Conservation (phyloP, 768 basidiomycete genomes). For the Sarcodon sp. region DNA sequence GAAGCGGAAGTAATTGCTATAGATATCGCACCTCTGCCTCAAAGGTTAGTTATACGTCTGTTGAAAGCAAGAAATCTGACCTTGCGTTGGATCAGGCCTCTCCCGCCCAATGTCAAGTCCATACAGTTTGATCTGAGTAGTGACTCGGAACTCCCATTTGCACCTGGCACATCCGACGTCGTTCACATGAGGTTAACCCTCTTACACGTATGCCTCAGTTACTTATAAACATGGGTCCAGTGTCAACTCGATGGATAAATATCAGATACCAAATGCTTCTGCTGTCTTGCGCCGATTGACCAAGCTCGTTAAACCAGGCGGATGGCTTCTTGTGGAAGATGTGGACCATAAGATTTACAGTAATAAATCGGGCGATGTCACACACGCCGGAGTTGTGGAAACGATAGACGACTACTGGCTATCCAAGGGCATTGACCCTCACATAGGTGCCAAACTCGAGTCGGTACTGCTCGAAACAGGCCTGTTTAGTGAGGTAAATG, state of each 20-base stretch:
- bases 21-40: neutral
- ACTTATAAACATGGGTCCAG: no score
- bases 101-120: no score
- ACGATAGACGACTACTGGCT: neutral
- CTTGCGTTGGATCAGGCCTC: no score
- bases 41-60: neutral
- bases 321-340: constrained; percentile 12
- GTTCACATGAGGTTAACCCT: constrained; percentile 13
- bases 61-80: no score
- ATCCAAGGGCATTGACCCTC: neutral
- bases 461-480: neutral
- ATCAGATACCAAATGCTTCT: constrained; percentile 8
- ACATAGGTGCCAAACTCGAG: constrained; percentile 1
- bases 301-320: constrained; percentile 6
- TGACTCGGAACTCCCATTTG: constrained; percentile 8
- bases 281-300: constrained; percentile 9
- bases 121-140: no score
- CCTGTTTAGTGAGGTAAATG: constrained; percentile 1
- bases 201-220: constrained; percentile 8
- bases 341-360: neutral
- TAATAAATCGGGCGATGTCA: no score
- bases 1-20: neutral
- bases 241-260: no score
- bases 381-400: neutral
- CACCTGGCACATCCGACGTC: constrained; percentile 11